Percentiles rank a stretch among this genome's conserved stretches.
Conservation (phyloP, 2,329 filamentous ascomycete genomes). For the Didymella pinodella region DNA sequence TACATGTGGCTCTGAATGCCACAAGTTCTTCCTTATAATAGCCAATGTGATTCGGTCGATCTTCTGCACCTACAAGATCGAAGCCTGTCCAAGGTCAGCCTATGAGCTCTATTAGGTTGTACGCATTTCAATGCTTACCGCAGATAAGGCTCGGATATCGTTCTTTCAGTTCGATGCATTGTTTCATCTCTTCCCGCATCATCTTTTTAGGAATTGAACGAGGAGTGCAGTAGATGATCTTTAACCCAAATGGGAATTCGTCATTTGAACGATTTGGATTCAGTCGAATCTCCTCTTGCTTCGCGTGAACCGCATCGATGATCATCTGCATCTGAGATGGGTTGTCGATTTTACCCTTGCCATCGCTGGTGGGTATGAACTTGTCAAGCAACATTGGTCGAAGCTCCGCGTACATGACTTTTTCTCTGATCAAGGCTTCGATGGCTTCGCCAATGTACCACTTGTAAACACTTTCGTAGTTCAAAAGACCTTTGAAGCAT, state of each 20-base stretch:
- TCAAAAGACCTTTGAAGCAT: constrained; percentile 76
- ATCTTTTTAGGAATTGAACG: constrained; percentile 62
- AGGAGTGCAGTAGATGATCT: constrained; percentile 76
- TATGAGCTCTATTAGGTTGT: no score
- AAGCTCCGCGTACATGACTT: constrained; percentile 75
- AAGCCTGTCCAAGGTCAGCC: constrained; percentile 59
- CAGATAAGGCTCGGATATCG: constrained; percentile 68
- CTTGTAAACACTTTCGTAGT: constrained; percentile 69
- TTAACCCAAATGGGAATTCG: constrained; percentile 68
- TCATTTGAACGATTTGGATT: constrained; percentile 12
- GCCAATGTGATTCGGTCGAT: constrained; percentile 67
- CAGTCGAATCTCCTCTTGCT: constrained; percentile 45
- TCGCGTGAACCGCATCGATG: constrained; percentile 59
- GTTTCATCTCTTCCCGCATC: constrained; percentile 63
- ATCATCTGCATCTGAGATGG: constrained; percentile 63
- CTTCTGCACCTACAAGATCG: constrained; percentile 73
- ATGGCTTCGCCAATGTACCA: constrained; percentile 68
- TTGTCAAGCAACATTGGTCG: constrained; percentile 75
- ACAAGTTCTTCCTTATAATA: constrained; percentile 66
- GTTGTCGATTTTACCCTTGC: constrained; percentile 62
- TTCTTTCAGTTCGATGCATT: constrained; percentile 69
- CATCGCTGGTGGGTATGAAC: constrained; percentile 67
- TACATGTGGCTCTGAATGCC: constrained; percentile 64
- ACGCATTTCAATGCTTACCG: constrained; percentile 55
- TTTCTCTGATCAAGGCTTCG: constrained; percentile 68